These are phyloP conservation scores for Rostrohypoxylon terebratum DNA, from an alignment of 495 filamentous ascomycete genomes.

Conservation along the genomic window DNA sequence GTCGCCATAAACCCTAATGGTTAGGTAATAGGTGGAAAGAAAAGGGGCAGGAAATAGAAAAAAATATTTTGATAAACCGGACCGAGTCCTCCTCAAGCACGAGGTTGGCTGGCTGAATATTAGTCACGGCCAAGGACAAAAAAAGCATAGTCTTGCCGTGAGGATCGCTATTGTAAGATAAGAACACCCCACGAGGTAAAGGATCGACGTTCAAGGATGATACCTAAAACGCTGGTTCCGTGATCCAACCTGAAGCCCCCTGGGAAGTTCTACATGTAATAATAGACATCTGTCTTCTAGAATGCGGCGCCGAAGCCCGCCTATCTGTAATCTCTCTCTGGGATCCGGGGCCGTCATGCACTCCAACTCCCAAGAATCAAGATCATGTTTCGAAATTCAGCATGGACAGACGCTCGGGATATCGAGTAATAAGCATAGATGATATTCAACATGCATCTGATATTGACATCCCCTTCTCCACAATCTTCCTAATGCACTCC, in stretches of 20 bases:
- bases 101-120: not conserved
- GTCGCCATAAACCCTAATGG: not conserved
- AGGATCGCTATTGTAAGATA: conserved; percentile 21
- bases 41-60: conserved; percentile 1
- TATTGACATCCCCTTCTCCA: conserved; percentile 34
- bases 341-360: conserved; percentile 34
- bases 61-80: conserved; percentile 6
- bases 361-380: conserved; percentile 14
- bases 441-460: conserved; percentile 26
- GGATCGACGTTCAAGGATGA: conserved; percentile 39
- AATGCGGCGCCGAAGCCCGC: conserved; percentile 35
- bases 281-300: conserved; percentile 35
- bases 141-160: conserved; percentile 22
- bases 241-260: conserved; percentile 35
- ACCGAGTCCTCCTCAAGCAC: not conserved
- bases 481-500: conserved; percentile 27
- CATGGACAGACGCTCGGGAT: conserved; percentile 22
- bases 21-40: conserved; percentile 1
- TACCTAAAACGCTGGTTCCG: conserved; percentile 38
- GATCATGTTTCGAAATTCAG: conserved; percentile 32
- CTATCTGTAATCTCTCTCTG: conserved; percentile 23
- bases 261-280: not conserved
- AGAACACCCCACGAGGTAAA: conserved; percentile 22
- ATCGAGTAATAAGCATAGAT: conserved; percentile 21
- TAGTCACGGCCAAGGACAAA: conserved; percentile 12